Conservation (phyloP, 208 protist species). For the Giardia muris region DNA sequence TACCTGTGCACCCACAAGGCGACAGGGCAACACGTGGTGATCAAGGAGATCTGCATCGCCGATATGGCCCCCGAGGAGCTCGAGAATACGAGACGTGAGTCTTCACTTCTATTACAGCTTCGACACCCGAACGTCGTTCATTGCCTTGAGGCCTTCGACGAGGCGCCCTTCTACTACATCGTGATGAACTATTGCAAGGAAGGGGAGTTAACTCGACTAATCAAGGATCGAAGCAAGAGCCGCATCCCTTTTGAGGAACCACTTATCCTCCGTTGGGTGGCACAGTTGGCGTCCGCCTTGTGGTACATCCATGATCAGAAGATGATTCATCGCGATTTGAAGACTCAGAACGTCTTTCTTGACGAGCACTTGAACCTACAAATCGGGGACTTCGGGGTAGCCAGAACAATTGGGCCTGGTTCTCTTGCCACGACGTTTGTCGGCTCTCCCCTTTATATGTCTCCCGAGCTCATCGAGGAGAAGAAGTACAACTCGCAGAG, state of each 20-base stretch:
- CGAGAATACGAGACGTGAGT: background rate
- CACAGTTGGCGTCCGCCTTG: constrained; percentile 9
- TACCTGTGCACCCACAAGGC: background rate
- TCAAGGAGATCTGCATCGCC: background rate
- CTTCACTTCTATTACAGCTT: background rate
- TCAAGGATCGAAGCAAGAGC: background rate
- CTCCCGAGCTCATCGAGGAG: constrained; percentile 39
- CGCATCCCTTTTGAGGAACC: background rate
- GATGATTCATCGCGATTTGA: constrained; percentile 20
- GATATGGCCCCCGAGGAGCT: background rate
- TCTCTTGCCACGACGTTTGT: constrained; percentile 15
- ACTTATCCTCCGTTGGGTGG: background rate
- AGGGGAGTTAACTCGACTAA: background rate
- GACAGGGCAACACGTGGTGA: background rate
- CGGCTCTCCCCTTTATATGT: constrained; percentile 45
- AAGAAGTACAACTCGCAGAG: constrained; percentile 39
- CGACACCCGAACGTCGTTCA: background rate
- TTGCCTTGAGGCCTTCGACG: background rate
- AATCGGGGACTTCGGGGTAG: constrained; percentile 5
- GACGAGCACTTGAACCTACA: background rate
- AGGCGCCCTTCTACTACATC: background rate
- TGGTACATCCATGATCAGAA: background rate
- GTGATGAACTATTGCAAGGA: constrained; percentile 7
- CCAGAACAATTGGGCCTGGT: background rate
- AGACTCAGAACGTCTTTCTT: constrained; percentile 12